phyloP scores from a whole-genome alignment of 2,329 filamentous ascomycete species.

The Meredithiella fracta region DNA sequence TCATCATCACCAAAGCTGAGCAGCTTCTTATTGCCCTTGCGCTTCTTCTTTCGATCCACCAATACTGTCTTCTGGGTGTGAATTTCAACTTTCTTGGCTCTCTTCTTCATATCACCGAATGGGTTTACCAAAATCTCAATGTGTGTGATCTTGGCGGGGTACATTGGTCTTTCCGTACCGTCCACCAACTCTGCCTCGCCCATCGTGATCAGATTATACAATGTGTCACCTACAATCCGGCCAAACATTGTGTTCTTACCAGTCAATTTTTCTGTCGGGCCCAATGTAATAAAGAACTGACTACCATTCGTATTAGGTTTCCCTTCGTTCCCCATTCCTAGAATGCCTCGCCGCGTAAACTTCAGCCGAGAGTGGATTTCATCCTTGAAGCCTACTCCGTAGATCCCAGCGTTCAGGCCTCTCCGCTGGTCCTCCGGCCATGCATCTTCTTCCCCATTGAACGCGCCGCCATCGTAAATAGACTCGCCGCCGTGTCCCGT shows the following conservation, averaged over 20 bases:
- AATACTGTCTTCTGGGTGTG: slow-evolving; percentile 25
- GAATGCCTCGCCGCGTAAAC: slow-evolving; percentile 74
- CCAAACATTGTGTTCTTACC: slow-evolving; percentile 91
- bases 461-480: slow-evolving; percentile 74
- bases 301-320: slow-evolving; percentile 67
- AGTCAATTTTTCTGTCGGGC: slow-evolving; percentile 67
- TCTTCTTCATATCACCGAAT: slow-evolving; percentile 65
- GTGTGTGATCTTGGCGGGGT: slow-evolving; percentile 61
- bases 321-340: slow-evolving; percentile 93
- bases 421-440: slow-evolving; percentile 50
- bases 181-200: slow-evolving; percentile 71
- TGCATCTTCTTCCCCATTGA: slow-evolving; percentile 55
- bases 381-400: slow-evolving; percentile 52
- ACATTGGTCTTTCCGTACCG: slow-evolving; percentile 66
- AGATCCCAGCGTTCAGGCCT: slow-evolving; percentile 43
- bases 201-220: slow-evolving; percentile 91
- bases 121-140: slow-evolving; percentile 68
- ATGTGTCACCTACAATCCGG: slow-evolving; percentile 77
- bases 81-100: slow-evolving; percentile 29
- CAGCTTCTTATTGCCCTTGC: slow-evolving; percentile 59
- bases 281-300: slow-evolving; percentile 93
- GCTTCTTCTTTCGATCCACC: slow-evolving; percentile 43
- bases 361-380: slow-evolving; percentile 86
- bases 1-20: slow-evolving; percentile 65
- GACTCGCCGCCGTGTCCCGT: slow-evolving; percentile 83